A percentile compares a stretch with the other conserved stretches of the same genome.
Evolutionary conservation across 345 rosid species (phyloP).

Genomic region (Arabis hirsuta): DNA sequence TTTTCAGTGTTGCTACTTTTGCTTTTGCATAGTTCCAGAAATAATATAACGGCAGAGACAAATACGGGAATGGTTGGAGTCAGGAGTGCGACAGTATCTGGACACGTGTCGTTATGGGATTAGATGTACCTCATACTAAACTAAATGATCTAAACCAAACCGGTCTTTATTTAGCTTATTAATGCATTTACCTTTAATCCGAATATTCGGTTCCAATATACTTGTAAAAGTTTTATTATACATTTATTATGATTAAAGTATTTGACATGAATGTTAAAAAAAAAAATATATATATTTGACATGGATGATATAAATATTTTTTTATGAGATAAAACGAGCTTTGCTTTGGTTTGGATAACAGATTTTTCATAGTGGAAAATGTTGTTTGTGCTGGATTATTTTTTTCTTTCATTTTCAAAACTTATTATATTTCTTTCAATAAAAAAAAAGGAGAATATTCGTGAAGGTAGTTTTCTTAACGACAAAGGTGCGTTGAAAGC

Average conservation of each 20-base stretch:
- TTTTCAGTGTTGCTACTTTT: background rate
- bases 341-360: conserved; percentile 6
- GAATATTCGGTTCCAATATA: conserved; percentile 26
- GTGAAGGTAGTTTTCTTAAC: conserved; percentile 30
- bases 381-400: too few relatives aligned
- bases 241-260: too few relatives aligned
- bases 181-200: conserved; percentile 17
- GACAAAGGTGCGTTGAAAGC: conserved; percentile 15
- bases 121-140: conserved; percentile 14
- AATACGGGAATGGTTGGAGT: too few relatives aligned
- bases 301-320: background rate
- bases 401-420: too few relatives aligned
- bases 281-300: too few relatives aligned
- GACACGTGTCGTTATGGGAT: conserved; percentile 15
- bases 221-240: background rate
- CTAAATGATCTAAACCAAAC: conserved; percentile 1
- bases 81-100: background rate
- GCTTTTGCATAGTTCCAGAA: background rate
- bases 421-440: background rate
- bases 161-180: background rate
- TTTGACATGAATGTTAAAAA: background rate
- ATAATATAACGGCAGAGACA: background rate
- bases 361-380: conserved; percentile 12
- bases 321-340: background rate
- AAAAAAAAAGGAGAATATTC: background rate